Conservation (phyloP, 345 rosid genomes). For the Pistacia integerrima region DNA sequence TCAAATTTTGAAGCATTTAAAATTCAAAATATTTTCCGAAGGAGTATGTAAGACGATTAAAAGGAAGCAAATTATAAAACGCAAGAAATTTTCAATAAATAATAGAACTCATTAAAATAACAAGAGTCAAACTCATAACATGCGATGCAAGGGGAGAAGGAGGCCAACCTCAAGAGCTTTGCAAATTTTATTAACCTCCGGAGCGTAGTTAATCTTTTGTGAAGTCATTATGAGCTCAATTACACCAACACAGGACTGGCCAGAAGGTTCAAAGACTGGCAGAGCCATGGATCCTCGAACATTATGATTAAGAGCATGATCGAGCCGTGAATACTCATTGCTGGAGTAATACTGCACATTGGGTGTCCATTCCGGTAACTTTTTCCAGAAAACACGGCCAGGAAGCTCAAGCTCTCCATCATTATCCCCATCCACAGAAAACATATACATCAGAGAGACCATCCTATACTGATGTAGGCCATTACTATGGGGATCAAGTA, state of each 20-base stretch:
- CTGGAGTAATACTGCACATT: constrained; percentile 88
- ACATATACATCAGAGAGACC: constrained; percentile 73
- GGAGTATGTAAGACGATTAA: neutral
- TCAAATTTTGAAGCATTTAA: constrained; percentile 19
- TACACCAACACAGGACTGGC: constrained; percentile 83
- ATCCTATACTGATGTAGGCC: constrained; percentile 89
- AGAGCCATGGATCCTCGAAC: constrained; percentile 87
- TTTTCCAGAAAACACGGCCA: constrained; percentile 85
- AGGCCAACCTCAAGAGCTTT: constrained; percentile 93
- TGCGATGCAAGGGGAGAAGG: constrained; percentile 19
- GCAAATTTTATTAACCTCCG: constrained; percentile 96
- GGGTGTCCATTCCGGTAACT: constrained; percentile 94
- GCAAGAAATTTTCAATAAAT: neutral
- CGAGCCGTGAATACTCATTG: constrained; percentile 76
- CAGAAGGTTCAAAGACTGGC: constrained; percentile 86
- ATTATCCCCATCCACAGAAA: constrained; percentile 72
- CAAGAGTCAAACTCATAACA: neutral
- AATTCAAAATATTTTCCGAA: neutral
- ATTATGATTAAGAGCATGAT: constrained; percentile 70
- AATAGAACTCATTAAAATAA: no score
- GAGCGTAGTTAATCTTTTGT: constrained; percentile 82
- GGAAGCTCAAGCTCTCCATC: constrained; percentile 86
- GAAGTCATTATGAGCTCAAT: constrained; percentile 91
- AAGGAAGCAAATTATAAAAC: neutral
- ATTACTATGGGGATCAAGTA: constrained; percentile 65